Base-by-base conservation (phyloP, 2,329 filamentous ascomycete genomes). In the Alternaria triticina region DNA sequence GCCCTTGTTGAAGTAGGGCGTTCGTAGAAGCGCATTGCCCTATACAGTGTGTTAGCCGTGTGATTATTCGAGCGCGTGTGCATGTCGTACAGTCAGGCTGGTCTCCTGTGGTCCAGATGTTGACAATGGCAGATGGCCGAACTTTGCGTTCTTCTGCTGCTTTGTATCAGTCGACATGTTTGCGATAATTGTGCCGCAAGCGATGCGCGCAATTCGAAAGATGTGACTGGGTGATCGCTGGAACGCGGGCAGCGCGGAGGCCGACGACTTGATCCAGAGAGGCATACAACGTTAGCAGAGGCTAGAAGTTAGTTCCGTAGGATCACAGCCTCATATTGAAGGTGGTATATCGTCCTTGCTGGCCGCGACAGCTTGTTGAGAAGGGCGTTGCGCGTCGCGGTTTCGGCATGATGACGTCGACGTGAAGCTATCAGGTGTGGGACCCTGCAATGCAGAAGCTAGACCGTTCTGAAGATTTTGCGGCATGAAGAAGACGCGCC, bases 1-100 rank as follows among this genome's bases (percentile, higher is more conserved):
- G 28, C 93, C 93, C 79, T 96, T 96, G 82, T 96, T 97, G 81
- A 93, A 90, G 70, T 87, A 89, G 2, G 90, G 85, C 11, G 87
- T 88, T 63, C 88, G 86, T 9, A 93, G 83, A 6, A 93, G 81
- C 0, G 86, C 83, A 44, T 78, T 76, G 61, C 79, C 78, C 78
- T 80, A 17, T 8, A 12, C 30, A 23, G 25, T 6, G 10, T 25
- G 44, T 65, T 40, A 63, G 51, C 6, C 11, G 1, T 1, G 6
- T 30, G 10, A 10, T 11, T 22, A 13, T 13, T 15, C 0, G n/a
- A 25, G 15, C 10, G 45, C 0, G 10, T 20, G 11, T 25, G 12
- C 15, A 6, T 28, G 28, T 20, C 6, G 10, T 68, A 81, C 81
- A 5, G 79, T 81, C 55, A 83, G 63, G 9, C 73, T 76, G 11